Percentiles rank a stretch among this genome's conserved stretches.
phyloP scores from a whole-genome alignment of 768 basidiomycete genomes.

The Boletus tylopilopsis region DNA sequence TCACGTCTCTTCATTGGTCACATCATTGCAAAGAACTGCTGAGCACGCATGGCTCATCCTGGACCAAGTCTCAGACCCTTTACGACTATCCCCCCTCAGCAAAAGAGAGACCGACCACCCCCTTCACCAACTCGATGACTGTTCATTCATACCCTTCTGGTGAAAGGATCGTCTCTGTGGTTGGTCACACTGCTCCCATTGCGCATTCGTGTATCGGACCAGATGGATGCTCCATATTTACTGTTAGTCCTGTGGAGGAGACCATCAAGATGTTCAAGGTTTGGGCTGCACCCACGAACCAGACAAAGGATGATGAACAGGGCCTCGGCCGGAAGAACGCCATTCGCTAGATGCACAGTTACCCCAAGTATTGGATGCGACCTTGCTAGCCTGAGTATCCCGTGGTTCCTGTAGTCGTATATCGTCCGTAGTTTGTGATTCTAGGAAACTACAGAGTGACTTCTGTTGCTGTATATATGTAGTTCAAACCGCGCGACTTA shows the following conservation, averaged over 20 bases:
- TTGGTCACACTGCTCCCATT: conserved; percentile 52
- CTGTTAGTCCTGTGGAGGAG: conserved; percentile 60
- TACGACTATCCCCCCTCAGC: conserved; percentile 16
- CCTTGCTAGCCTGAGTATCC: conserved; percentile 1
- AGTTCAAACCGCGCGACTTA: not conserved
- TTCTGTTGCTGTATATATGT: no score
- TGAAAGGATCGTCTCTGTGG: conserved; percentile 48
- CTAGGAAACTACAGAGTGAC: no score
- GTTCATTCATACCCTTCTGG: conserved; percentile 53
- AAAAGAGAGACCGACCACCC: conserved; percentile 21
- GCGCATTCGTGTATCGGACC: conserved; percentile 63
- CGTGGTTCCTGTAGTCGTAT: conserved; percentile 7
- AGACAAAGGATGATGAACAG: conserved; percentile 15
- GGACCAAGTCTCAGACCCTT: conserved; percentile 21
- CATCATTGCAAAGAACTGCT: conserved; percentile 81
- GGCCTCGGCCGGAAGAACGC: conserved; percentile 22
- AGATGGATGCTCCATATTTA: conserved; percentile 59
- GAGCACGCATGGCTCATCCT: conserved; percentile 61
- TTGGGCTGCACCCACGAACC: conserved; percentile 38
- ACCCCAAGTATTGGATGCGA: not conserved
- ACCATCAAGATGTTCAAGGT: conserved; percentile 74
- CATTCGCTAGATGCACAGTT: conserved; percentile 22
- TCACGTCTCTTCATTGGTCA: conserved; percentile 65
- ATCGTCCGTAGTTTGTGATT: conserved; percentile 2
- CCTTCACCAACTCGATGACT: conserved; percentile 41